A percentile compares a stretch with the other conserved stretches of the same genome.
Conservation (phyloP, 73 alveolate genomes). For the Paramecium caudatum region DNA sequence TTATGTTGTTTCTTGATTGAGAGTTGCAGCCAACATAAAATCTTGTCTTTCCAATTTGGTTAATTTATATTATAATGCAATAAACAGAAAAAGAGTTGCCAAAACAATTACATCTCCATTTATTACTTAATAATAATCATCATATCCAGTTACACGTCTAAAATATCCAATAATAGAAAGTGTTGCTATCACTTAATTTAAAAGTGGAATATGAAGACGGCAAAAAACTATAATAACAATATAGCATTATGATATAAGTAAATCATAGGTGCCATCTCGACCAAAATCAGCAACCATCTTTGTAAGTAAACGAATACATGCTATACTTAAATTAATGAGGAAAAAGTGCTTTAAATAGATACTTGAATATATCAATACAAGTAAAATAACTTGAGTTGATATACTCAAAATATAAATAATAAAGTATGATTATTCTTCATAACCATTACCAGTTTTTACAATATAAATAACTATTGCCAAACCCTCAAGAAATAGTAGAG, state of each 20-base stretch:
- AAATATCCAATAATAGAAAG: constrained; percentile 12
- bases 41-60: constrained; percentile 39
- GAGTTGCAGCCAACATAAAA: constrained; percentile 37
- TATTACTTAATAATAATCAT: not conserved
- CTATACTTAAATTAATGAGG: constrained; percentile 1
- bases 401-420: constrained; percentile 21
- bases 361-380: not conserved
- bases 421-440: not conserved
- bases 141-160: not conserved
- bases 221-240: not conserved
- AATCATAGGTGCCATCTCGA: not conserved
- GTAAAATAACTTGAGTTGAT: not conserved
- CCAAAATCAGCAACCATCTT: constrained; percentile 32
- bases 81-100: not conserved
- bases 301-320: not conserved
- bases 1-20: constrained; percentile 68
- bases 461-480: not conserved
- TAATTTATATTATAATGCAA: constrained; percentile 11
- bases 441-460: not conserved
- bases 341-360: constrained; percentile 54
- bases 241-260: constrained; percentile 28
- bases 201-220: constrained; percentile 17
- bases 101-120: constrained; percentile 54
- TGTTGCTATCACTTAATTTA: constrained; percentile 3
- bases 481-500: constrained; percentile 12